phyloP scores from a whole-genome alignment of 1,284 basidiomycete species.

The Porogramme epimiltina region DNA sequence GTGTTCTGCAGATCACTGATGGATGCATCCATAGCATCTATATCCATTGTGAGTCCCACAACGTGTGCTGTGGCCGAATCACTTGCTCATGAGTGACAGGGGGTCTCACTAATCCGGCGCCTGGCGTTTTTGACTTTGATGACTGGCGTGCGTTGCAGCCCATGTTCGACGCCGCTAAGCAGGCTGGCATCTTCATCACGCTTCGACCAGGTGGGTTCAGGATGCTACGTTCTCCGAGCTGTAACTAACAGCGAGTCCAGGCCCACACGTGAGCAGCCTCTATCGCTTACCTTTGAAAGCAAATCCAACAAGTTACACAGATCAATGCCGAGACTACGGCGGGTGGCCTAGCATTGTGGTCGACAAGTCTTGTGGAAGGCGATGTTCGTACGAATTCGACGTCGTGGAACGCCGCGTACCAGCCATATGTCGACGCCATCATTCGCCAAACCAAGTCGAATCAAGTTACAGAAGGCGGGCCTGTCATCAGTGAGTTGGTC shows the following conservation, averaged over 20 bases:
- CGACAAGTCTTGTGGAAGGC: conserved; percentile 67
- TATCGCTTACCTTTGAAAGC: not conserved
- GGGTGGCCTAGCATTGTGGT: conserved; percentile 81
- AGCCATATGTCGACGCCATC: conserved; percentile 67
- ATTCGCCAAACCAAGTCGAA: conserved; percentile 61
- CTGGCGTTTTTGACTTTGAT: conserved; percentile 70
- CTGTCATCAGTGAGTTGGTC: conserved; percentile 73
- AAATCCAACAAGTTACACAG: conserved; percentile 38
- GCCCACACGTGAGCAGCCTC: not conserved
- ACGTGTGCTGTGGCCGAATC: not conserved
- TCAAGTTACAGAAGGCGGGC: conserved; percentile 71
- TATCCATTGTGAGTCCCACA: conserved; percentile 55
- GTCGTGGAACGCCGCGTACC: conserved; percentile 71
- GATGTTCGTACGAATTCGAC: conserved; percentile 68
- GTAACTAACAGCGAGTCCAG: not conserved
- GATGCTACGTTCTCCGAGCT: not conserved
- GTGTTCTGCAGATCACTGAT: not conserved
- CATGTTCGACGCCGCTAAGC: conserved; percentile 48
- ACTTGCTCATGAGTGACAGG: conserved; percentile 4
- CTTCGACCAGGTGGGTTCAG: conserved; percentile 41
- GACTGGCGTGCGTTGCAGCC: conserved; percentile 70
- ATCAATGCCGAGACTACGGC: conserved; percentile 84
- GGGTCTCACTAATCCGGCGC: conserved; percentile 75
- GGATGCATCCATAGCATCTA: conserved; percentile 62
- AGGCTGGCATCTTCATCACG: conserved; percentile 48